Evolutionary conservation across 2,329 filamentous ascomycete genomes (phyloP).

Genomic region (Diaporthe sp.): DNA sequence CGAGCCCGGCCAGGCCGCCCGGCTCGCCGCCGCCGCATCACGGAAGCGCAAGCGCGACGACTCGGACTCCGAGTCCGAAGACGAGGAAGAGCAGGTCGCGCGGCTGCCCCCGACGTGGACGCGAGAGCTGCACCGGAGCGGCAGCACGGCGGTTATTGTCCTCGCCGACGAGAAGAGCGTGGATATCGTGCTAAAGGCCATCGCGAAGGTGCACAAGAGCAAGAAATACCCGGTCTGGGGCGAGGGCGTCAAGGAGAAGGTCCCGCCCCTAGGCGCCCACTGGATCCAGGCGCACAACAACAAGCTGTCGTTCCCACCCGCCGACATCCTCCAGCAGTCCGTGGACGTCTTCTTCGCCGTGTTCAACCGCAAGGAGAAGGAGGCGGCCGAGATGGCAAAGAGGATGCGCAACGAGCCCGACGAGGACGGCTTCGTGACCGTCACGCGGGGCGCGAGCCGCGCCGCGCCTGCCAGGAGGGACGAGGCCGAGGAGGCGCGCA

Average conservation of each 20-base stretch:
- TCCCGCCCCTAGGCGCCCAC: conserved; percentile 66
- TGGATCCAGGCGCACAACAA: conserved; percentile 77
- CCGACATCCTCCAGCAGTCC: conserved; percentile 72
- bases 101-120: conserved; percentile 80
- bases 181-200: conserved; percentile 80
- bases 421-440: conserved; percentile 95
- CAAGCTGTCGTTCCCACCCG: conserved; percentile 76
- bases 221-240: conserved; percentile 77
- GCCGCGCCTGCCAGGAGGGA: conserved; percentile 79
- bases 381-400: conserved; percentile 70
- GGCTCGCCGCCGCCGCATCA: conserved; percentile 49
- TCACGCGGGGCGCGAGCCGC: conserved; percentile 77
- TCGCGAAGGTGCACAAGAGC: conserved; percentile 68
- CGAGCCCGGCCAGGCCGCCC: conserved; percentile 56
- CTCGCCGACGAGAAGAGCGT: conserved; percentile 87
- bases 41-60: conserved; percentile 63
- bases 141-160: conserved; percentile 81
- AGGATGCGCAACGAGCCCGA: conserved; percentile 82
- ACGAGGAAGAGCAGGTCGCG: conserved; percentile 68
- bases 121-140: conserved; percentile 75
- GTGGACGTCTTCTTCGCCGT: conserved; percentile 88
- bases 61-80: conserved; percentile 61
- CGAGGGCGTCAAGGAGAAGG: conserved; percentile 65
- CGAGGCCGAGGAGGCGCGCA: conserved; percentile 71
- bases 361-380: conserved; percentile 79